phyloP scores from a whole-genome alignment of 306 rosid species.

The Cyamopsis tetragonoloba region DNA sequence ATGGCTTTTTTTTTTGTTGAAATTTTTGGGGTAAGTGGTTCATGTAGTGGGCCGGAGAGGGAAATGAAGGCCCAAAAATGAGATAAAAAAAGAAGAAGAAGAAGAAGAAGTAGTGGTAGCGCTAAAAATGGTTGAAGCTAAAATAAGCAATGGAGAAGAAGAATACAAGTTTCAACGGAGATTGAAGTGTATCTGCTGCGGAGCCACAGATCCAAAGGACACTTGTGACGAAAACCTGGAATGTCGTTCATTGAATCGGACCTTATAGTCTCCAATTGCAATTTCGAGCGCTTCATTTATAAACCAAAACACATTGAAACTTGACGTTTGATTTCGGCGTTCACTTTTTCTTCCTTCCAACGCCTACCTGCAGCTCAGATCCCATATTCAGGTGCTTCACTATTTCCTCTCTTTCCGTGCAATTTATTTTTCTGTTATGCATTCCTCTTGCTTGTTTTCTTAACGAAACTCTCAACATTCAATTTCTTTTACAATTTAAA shows the following conservation, averaged over 20 bases:
- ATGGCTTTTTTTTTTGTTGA: no score
- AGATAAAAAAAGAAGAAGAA: not conserved
- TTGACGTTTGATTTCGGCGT: slow-evolving; percentile 26
- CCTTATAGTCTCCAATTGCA: no score
- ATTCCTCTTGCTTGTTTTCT: not conserved
- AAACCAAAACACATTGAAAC: slow-evolving; percentile 27
- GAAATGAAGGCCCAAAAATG: not conserved
- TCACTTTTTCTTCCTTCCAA: not conserved
- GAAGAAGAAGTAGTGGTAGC: not conserved
- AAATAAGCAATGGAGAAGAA: slow-evolving; percentile 4
- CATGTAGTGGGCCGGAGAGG: not conserved
- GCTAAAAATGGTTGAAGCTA: slow-evolving; percentile 13
- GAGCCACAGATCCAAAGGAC: slow-evolving; percentile 22
- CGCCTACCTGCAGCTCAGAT: slow-evolving; percentile 32
- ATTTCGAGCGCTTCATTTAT: slow-evolving; percentile 12
- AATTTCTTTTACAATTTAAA: no score
- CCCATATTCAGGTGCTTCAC: not conserved
- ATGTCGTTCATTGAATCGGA: slow-evolving; percentile 28
- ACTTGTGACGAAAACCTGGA: slow-evolving; percentile 36
- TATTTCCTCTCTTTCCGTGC: not conserved
- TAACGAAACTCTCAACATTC: not conserved
- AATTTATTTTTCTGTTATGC: not conserved
- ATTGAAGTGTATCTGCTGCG: slow-evolving; percentile 19
- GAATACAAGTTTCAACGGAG: not conserved
- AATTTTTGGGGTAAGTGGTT: no score